Conservation (phyloP, 2,329 filamentous ascomycete species). For the Chaetoscypha palmicola region DNA sequence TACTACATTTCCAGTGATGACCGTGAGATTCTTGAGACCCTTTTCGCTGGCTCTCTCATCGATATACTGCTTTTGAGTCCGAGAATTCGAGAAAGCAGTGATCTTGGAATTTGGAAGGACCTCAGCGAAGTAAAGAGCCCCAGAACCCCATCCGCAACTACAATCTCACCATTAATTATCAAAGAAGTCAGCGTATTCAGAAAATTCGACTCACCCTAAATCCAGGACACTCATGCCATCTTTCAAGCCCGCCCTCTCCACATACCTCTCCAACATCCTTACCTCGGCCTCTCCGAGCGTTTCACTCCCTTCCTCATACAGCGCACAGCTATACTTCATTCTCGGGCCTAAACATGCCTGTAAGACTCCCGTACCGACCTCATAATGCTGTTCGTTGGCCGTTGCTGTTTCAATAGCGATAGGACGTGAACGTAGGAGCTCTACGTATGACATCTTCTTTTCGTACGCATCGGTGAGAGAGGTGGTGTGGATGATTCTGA, state of each 20-base stretch:
- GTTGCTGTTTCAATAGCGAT: conserved; percentile 6
- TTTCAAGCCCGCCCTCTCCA: conserved; percentile 44
- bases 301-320: conserved; percentile 56
- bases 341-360: conserved; percentile 54
- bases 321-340: conserved; percentile 66
- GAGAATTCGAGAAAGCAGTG: conserved; percentile 63
- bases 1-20: conserved; percentile 61
- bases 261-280: conserved; percentile 57
- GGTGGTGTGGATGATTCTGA: conserved; percentile 46
- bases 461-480: conserved; percentile 47
- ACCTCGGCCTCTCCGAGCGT: conserved; percentile 60
- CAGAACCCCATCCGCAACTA: conserved; percentile 64
- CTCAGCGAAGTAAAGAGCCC: conserved; percentile 58
- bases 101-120: conserved; percentile 53
- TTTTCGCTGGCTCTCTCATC: conserved; percentile 50
- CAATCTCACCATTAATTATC: too few species aligned
- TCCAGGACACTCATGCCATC: conserved; percentile 31
- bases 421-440: conserved; percentile 39
- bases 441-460: conserved; percentile 58
- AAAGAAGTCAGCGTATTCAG: too few species aligned
- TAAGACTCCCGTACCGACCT: conserved; percentile 61
- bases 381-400: conserved; percentile 55
- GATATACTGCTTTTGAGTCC: conserved; percentile 61
- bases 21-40: conserved; percentile 51
- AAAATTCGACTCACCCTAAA: conserved; percentile 17